phyloP scores from a whole-genome alignment of 345 rosid genomes.

The Linum lewisii region DNA sequence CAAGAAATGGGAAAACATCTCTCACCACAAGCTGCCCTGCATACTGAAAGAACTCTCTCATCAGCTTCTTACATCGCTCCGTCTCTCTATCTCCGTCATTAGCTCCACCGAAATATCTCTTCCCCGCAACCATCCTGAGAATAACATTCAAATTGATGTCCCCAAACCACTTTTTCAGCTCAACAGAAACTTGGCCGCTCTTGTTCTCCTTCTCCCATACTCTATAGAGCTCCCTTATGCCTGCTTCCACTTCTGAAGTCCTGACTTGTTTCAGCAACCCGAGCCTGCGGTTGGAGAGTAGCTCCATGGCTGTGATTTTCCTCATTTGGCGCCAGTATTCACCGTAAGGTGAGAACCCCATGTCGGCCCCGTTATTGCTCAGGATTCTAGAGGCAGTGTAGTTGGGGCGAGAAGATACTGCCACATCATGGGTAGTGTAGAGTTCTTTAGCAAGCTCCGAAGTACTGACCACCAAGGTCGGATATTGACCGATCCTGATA shows the following conservation, averaged over 20 bases:
- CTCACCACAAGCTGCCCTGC: conserved; percentile 12
- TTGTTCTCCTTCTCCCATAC: conserved; percentile 1
- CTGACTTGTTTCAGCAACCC: conserved; percentile 9
- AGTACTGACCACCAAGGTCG: conserved; percentile 27
- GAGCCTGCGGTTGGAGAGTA: conserved; percentile 9
- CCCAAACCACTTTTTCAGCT: conserved; percentile 5
- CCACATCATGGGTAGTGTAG: conserved; percentile 27
- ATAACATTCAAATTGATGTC: conserved; percentile 17
- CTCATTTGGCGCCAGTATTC: conserved; percentile 13
- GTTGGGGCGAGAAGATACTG: conserved; percentile 4
- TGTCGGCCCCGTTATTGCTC: conserved; percentile 7
- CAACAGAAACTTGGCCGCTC: not conserved
- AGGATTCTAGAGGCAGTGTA: not conserved
- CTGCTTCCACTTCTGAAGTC: conserved; percentile 5
- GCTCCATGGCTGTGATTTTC: conserved; percentile 4
- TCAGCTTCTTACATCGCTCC: conserved; percentile 8
- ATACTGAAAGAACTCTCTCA: conserved; percentile 7
- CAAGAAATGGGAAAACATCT: conserved; percentile 22
- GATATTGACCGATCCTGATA: conserved; percentile 25
- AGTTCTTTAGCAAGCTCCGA: conserved; percentile 29
- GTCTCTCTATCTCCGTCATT: conserved; percentile 12
- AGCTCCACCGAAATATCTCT: conserved; percentile 15
- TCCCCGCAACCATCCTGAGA: conserved; percentile 27
- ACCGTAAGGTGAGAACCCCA: conserved; percentile 2
- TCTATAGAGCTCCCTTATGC: not conserved